Conservation (phyloP, 768 basidiomycete species). For the Mycena leptocephala region DNA sequence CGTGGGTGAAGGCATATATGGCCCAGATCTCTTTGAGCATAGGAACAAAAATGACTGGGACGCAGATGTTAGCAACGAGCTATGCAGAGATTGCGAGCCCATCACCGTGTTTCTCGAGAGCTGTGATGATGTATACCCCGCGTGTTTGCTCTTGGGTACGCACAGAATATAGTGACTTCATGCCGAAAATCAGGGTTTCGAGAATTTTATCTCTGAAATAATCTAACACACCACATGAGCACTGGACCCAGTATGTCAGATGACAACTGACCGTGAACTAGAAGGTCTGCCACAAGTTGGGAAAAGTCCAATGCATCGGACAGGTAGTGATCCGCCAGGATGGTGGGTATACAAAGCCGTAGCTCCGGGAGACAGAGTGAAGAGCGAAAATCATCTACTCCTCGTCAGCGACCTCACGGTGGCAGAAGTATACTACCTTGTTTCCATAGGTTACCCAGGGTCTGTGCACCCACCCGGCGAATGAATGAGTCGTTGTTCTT, state of each 20-base stretch:
- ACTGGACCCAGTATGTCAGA: neutral
- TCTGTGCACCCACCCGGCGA: neutral
- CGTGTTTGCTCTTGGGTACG: neutral
- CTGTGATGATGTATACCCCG: neutral
- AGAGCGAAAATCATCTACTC: neutral
- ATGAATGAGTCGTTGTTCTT: neutral
- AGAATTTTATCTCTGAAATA: neutral
- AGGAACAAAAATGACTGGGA: neutral
- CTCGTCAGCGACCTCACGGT: neutral
- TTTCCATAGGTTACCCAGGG: neutral
- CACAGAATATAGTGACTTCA: neutral
- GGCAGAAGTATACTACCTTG: neutral
- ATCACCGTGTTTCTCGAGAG: neutral
- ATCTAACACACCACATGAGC: neutral
- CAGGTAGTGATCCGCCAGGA: neutral
- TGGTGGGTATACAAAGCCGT: neutral
- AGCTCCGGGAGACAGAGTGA: neutral
- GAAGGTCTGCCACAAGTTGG: neutral
- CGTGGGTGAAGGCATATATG: neutral
- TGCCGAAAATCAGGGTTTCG: neutral
- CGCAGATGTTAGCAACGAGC: neutral
- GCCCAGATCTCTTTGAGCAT: neutral
- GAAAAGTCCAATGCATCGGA: neutral
- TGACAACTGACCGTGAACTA: neutral
- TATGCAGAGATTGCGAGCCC: neutral